Conservation (phyloP, 345 rosid species). For the Syzygium aqueum region DNA sequence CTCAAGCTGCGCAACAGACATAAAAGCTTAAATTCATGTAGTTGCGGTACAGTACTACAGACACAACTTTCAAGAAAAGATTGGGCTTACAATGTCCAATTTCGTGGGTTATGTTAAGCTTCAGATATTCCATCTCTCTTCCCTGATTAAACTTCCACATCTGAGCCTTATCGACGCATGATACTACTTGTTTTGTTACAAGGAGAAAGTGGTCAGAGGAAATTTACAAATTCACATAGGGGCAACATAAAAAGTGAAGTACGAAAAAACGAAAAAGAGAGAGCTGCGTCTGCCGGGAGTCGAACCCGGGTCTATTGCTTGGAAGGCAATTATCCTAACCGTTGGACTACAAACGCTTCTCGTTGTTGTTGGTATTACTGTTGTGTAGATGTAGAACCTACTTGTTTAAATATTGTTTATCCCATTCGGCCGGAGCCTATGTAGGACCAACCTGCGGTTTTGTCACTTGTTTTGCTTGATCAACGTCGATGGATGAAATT, state of each 20-base stretch:
- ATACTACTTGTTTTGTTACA: not conserved
- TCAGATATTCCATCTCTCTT: not conserved
- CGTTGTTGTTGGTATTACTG: fast-evolving
- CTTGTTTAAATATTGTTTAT: no score
- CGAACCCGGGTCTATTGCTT: slow-evolving; percentile 90
- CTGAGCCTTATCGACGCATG: not conserved
- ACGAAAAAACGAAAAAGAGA: fast-evolving
- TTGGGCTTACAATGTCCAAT: not conserved
- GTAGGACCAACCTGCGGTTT: not conserved
- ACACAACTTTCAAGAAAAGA: not conserved
- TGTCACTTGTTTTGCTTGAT: not conserved
- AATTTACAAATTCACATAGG: not conserved
- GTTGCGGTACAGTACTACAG: not conserved
- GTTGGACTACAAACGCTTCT: slow-evolving; percentile 69
- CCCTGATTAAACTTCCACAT: not conserved
- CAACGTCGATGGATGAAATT: not conserved
- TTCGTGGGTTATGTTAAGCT: not conserved
- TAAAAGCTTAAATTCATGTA: not conserved
- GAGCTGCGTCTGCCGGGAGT: slow-evolving; percentile 73
- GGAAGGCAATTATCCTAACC: slow-evolving; percentile 93
- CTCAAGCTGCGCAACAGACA: not conserved
- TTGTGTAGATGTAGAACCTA: fast-evolving
- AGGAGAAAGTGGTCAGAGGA: not conserved
- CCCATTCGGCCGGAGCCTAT: not conserved
- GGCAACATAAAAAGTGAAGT: not conserved